Base-by-base conservation (phyloP, 2,329 filamentous ascomycete species). In the Ophiostoma piceae region DNA sequence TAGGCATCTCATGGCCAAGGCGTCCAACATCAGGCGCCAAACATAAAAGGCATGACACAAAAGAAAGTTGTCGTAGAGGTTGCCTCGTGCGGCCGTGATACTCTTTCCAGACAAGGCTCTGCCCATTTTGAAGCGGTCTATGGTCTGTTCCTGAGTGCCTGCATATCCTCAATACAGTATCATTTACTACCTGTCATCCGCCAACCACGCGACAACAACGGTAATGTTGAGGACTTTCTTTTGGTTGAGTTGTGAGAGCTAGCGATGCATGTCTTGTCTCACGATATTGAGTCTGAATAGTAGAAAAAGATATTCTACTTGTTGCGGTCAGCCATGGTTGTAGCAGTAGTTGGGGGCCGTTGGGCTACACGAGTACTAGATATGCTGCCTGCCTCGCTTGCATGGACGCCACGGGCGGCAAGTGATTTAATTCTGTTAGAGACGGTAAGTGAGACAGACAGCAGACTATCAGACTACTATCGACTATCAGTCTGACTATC, bases 181-280 rank as follows among this genome's bases (percentile, higher is more conserved):
- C 51, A 26, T 57, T 57, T 57, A 57, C 26, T 8, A 57, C 51
- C n/a, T 57, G 51, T 57, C 51, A 57, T 57, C 12, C 26, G 51
- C n/a, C n/a, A 57, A 57, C 51, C 51, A 57, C 51, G 51, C 51
- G 51, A 26, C 51, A 57, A 26, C n/a, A 57, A 57, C 51, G 51
- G n/a, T 57, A 26, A 29, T 57, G 51, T 57, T 57, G 51, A 57
- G 22, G 22, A 57, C 8, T 57, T 26, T 26, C n/a, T 26, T 57
- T 57, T 57, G 51, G 51, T 22, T 57, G n/a, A 57, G 51, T 57
- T n/a, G 51, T 29, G 51, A 11, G 51, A 9, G 22, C 57, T 62
- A 62, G 57, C 8, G 57, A 32, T 62, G 57, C 57, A 62, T 62
- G 57, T 62, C 57, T 62, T 26, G 57, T 62, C 57, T 62, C 26